Evolutionary conservation across 768 basidiomycete genomes (phyloP).

Genomic region (Boletus huronensis): DNA sequence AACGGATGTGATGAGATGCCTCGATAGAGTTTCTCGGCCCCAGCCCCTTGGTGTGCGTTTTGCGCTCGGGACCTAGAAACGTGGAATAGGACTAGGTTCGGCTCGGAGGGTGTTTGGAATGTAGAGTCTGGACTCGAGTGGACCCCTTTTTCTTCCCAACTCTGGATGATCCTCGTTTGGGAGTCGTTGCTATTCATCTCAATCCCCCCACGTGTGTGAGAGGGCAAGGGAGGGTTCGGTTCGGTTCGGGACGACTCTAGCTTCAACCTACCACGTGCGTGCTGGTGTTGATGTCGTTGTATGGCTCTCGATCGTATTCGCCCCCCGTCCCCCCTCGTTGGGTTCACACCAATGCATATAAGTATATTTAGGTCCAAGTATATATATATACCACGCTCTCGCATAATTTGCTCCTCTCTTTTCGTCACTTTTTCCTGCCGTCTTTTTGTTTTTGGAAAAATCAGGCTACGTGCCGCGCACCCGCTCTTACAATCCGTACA

Average conservation of each 20-base stretch:
- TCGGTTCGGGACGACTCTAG: not conserved
- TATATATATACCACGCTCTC: conserved; percentile 11
- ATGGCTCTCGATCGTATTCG: conserved; percentile 6
- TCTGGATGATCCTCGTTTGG: conserved; percentile 14
- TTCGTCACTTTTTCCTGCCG: no score
- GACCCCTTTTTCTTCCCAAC: conserved; percentile 4
- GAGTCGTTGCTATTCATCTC: conserved; percentile 18
- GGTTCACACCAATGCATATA: conserved; percentile 1
- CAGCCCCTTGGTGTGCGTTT: conserved; percentile 1
- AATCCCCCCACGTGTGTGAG: conserved; percentile 5
- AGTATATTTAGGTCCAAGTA: conserved; percentile 11
- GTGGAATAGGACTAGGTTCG: conserved; percentile 9
- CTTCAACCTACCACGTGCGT: conserved; percentile 1
- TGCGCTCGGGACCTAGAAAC: conserved; percentile 15
- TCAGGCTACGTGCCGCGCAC: not conserved
- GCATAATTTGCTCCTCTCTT: not conserved
- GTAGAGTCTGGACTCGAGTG: conserved; percentile 10
- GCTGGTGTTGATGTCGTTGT: conserved; percentile 1
- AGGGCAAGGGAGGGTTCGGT: not conserved
- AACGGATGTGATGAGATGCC: conserved; percentile 74
- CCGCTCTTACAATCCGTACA: not conserved
- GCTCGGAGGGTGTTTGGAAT: conserved; percentile 11
- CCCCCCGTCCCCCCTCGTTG: not conserved
- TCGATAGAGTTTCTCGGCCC: conserved; percentile 24
- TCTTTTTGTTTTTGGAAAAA: not conserved